Percentiles rank a stretch among this genome's conserved stretches.
phyloP scores from a whole-genome alignment of 1,284 basidiomycete genomes.

The Laetiporus sulphureus region DNA sequence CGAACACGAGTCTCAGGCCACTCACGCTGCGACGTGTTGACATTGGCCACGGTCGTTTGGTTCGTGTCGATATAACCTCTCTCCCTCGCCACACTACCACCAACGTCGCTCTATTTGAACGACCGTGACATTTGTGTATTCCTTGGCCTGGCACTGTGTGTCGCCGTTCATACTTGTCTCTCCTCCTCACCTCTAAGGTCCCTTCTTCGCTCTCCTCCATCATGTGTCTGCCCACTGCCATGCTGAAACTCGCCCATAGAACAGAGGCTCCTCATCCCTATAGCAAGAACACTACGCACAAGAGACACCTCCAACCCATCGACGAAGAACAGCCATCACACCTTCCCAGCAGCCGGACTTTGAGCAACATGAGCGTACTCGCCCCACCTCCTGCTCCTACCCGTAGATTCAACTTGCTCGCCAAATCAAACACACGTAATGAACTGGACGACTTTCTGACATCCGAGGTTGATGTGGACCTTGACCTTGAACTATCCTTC shows the following conservation, averaged over 20 bases:
- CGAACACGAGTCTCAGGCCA: constrained; percentile 6
- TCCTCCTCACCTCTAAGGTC: constrained; percentile 10
- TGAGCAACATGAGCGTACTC: constrained; percentile 37
- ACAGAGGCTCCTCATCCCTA: neutral
- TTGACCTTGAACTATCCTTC: constrained; percentile 70
- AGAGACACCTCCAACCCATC: constrained; percentile 26
- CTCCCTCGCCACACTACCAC: constrained; percentile 5
- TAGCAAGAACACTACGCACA: constrained; percentile 30
- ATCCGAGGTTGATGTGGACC: constrained; percentile 51
- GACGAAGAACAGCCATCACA: neutral
- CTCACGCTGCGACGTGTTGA: constrained; percentile 3
- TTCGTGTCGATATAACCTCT: constrained; percentile 8
- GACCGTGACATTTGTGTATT: constrained; percentile 9
- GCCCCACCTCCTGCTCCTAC: constrained; percentile 42
- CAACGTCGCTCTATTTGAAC: constrained; percentile 3
- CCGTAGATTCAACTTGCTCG: constrained; percentile 37
- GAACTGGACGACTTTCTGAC: constrained; percentile 62
- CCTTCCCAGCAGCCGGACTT: neutral
- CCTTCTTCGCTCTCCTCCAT: constrained; percentile 7
- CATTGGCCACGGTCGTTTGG: constrained; percentile 11
- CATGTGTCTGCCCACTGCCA: constrained; percentile 5
- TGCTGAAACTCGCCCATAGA: constrained; percentile 7
- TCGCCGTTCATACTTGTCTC: constrained; percentile 9
- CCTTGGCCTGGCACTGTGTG: neutral
- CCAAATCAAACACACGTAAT: constrained; percentile 31